phyloP scores from a whole-genome alignment of 208 protist genomes.

The Crithidia expoeki region DNA sequence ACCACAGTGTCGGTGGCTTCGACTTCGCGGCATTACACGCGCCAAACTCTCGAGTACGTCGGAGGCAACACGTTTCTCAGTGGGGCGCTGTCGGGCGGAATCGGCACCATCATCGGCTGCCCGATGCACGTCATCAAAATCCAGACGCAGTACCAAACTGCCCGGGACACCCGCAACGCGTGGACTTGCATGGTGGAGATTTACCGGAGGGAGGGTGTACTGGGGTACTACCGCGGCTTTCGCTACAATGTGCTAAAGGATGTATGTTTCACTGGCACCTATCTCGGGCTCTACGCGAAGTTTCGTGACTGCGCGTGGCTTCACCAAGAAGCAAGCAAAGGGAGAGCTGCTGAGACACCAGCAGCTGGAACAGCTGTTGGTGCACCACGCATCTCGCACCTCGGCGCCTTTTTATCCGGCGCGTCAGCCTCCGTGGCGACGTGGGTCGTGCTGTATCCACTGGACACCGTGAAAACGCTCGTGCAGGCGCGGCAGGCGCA shows the following conservation, averaged over 20 bases:
- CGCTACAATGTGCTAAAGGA: slow-evolving; percentile 77
- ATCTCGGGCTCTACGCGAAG: slow-evolving; percentile 78
- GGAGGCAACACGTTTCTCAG: slow-evolving; percentile 59
- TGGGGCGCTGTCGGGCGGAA: slow-evolving; percentile 78
- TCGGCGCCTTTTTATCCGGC: slow-evolving; percentile 62
- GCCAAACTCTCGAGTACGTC: slow-evolving; percentile 23
- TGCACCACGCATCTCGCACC: slow-evolving; percentile 16
- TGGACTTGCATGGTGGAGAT: slow-evolving; percentile 78
- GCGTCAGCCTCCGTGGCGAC: slow-evolving; percentile 68
- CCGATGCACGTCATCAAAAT: slow-evolving; percentile 91
- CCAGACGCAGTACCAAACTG: slow-evolving; percentile 78
- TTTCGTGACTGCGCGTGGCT: slow-evolving; percentile 25
- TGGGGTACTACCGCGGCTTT: slow-evolving; percentile 84
- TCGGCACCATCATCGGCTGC: slow-evolving; percentile 86
- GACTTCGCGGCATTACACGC: not conserved
- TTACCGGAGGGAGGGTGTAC: slow-evolving; percentile 51
- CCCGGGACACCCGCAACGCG: slow-evolving; percentile 56
- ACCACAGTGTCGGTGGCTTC: not conserved
- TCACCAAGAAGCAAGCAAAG: not conserved
- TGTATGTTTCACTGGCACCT: slow-evolving; percentile 71
- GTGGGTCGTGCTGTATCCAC: slow-evolving; percentile 77
- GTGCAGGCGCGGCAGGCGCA: slow-evolving; percentile 69
- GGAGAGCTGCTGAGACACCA: not conserved
- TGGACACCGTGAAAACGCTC: slow-evolving; percentile 89
- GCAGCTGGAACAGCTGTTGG: not conserved